Percentiles rank a stretch among this genome's conserved stretches.
Evolutionary conservation across 345 rosid genomes (phyloP).

Genomic region (Lepidium aucheri): DNA sequence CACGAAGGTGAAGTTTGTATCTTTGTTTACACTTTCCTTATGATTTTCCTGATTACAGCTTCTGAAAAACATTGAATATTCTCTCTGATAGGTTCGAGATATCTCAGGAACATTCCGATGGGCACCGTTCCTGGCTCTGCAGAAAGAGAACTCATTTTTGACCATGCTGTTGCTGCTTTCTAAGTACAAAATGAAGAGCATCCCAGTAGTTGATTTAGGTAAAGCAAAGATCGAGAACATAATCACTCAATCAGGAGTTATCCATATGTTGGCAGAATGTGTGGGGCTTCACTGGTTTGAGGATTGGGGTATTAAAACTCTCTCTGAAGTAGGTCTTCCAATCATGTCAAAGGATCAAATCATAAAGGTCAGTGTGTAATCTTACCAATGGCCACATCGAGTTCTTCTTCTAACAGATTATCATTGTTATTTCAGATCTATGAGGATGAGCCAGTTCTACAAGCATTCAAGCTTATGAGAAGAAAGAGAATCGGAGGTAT

Average conservation of each 20-base stretch:
- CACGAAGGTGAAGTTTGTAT: slow-evolving; percentile 50
- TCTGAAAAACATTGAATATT: slow-evolving; percentile 2
- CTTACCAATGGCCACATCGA: neutral
- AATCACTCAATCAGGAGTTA: slow-evolving; percentile 88
- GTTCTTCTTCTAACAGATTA: neutral
- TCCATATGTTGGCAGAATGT: slow-evolving; percentile 97
- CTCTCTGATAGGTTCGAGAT: slow-evolving; percentile 67
- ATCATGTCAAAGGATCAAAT: slow-evolving; percentile 40
- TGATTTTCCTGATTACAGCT: neutral
- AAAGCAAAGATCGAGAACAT: slow-evolving; percentile 73
- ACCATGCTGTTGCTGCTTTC: slow-evolving; percentile 93
- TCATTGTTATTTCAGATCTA: slow-evolving; percentile 41
- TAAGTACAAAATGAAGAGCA: slow-evolving; percentile 96
- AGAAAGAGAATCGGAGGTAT: slow-evolving; percentile 69
- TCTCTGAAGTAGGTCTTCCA: slow-evolving; percentile 89
- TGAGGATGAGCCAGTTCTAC: slow-evolving; percentile 95
- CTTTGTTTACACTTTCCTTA: neutral
- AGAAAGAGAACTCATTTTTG: slow-evolving; percentile 78
- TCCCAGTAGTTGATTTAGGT: slow-evolving; percentile 80
- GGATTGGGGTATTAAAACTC: slow-evolving; percentile 83
- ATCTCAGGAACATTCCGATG: slow-evolving; percentile 95
- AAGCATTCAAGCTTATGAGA: slow-evolving; percentile 92
- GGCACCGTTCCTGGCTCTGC: slow-evolving; percentile 99
- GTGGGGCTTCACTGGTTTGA: slow-evolving; percentile 93
- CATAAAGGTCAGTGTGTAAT: slow-evolving; percentile 46